phyloP scores from a whole-genome alignment of 1,284 basidiomycete genomes.

The Heterobasidion occidentale region DNA sequence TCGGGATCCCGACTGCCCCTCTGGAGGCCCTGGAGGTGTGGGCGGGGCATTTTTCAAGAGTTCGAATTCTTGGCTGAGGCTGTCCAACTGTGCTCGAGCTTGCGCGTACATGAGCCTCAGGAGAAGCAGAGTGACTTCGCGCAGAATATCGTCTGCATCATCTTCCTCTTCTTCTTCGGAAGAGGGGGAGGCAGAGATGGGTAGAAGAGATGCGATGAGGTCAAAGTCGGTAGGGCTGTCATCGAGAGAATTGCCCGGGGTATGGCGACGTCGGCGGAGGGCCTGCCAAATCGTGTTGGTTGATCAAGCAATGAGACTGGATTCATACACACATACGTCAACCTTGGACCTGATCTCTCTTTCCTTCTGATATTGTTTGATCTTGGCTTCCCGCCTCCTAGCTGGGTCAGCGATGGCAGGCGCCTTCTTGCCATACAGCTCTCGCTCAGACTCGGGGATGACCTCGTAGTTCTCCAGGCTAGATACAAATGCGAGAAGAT shows the following conservation, averaged over 20 bases:
- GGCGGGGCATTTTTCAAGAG: constrained; percentile 57
- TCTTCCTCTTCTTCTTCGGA: constrained; percentile 55
- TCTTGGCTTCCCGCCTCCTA: constrained; percentile 76
- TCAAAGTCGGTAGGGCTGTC: constrained; percentile 43
- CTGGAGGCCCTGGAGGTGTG: constrained; percentile 19
- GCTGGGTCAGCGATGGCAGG: constrained; percentile 53
- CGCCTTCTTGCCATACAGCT: constrained; percentile 39
- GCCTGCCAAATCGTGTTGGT: constrained; percentile 27
- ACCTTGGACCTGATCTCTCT: constrained; percentile 70
- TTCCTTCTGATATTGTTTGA: constrained; percentile 80
- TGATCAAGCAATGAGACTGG: background rate
- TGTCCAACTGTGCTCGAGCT: constrained; percentile 61
- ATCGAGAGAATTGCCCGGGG: constrained; percentile 22
- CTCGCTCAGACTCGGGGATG: constrained; percentile 54
- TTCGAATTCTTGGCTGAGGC: constrained; percentile 68
- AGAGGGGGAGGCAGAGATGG: constrained; percentile 26
- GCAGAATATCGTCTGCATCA: constrained; percentile 56
- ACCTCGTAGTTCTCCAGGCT: constrained; percentile 65
- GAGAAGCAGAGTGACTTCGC: constrained; percentile 62
- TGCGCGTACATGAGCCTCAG: constrained; percentile 70
- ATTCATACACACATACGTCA: constrained; percentile 37
- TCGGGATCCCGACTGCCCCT: constrained; percentile 26
- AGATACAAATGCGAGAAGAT: constrained; percentile 48
- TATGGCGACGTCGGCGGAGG: constrained; percentile 43
- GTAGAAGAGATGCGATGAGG: constrained; percentile 56